Evolutionary conservation across 805 yeast species (phyloP).

Genomic region (Kluyveromyces aestuarii): DNA sequence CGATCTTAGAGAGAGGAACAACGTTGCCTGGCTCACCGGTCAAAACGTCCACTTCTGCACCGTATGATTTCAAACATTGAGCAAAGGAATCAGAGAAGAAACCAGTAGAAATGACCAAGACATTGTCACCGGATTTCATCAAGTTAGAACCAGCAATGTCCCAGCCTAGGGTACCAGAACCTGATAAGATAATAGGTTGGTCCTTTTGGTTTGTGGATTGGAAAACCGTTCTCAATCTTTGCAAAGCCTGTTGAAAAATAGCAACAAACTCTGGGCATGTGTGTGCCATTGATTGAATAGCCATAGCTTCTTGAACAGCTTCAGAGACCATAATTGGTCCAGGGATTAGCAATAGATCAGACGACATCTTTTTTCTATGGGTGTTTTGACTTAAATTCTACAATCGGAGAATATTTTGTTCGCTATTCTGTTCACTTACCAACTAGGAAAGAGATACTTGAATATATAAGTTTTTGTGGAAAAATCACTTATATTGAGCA

Average conservation of each 20-base stretch:
- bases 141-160: slow-evolving; percentile 79
- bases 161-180: slow-evolving; percentile 95
- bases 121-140: slow-evolving; percentile 55
- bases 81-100: slow-evolving; percentile 80
- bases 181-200: slow-evolving; percentile 76
- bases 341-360: slow-evolving; percentile 51
- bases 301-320: slow-evolving; percentile 67
- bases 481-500: background rate
- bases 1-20: slow-evolving; percentile 49
- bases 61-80: slow-evolving; percentile 62
- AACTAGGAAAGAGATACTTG: background rate
- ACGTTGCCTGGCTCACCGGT: slow-evolving; percentile 67
- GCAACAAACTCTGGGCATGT: slow-evolving; percentile 75
- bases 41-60: slow-evolving; percentile 63
- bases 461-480: too few relatives aligned
- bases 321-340: slow-evolving; percentile 85
- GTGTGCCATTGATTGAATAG: slow-evolving; percentile 82
- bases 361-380: slow-evolving; percentile 1
- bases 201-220: slow-evolving; percentile 47
- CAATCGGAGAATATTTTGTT: background rate
- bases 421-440: too few relatives aligned
- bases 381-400: background rate
- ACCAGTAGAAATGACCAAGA: slow-evolving; percentile 81
- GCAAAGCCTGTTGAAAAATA: slow-evolving; percentile 61
- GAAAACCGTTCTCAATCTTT: slow-evolving; percentile 65